Conservation (phyloP, 805 yeast species). For the Teunomyces atbi region DNA sequence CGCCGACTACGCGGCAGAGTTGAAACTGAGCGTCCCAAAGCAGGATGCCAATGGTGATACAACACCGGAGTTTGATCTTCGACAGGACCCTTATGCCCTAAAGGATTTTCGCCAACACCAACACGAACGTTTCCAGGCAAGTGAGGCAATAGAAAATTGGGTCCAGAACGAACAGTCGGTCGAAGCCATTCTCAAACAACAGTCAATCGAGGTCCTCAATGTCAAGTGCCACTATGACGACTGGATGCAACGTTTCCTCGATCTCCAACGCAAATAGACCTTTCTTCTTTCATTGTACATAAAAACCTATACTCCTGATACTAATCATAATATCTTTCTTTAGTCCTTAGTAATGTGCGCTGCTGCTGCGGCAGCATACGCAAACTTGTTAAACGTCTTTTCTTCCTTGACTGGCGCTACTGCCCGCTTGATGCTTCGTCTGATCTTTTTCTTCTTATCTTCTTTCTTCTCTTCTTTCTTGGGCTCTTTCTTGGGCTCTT, state of each 20-base stretch:
- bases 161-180: constrained; percentile 31
- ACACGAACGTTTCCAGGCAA: constrained; percentile 21
- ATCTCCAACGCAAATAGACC: neutral
- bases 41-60: neutral
- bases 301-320: neutral
- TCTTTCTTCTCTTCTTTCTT: constrained; percentile 4
- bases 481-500: neutral
- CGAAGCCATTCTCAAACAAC: constrained; percentile 33
- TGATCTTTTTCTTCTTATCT: constrained; percentile 1
- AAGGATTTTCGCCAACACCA: constrained; percentile 20
- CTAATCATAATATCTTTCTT: neutral
- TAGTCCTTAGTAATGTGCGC: constrained; percentile 26
- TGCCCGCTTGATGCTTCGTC: constrained; percentile 1
- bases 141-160: constrained; percentile 37
- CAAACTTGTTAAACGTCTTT: constrained; percentile 30
- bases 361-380: constrained; percentile 49
- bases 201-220: constrained; percentile 30
- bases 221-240: constrained; percentile 37
- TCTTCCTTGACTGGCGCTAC: constrained; percentile 1
- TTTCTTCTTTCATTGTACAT: neutral
- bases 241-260: constrained; percentile 24
- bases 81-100: constrained; percentile 40
- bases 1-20: constrained; percentile 20
- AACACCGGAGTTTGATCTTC: constrained; percentile 22
- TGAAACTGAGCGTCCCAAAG: constrained; percentile 17